These are phyloP conservation scores for Magnolia changhungtana DNA, from an alignment of 164 flowering plant genomes.

Conservation along the genomic window DNA sequence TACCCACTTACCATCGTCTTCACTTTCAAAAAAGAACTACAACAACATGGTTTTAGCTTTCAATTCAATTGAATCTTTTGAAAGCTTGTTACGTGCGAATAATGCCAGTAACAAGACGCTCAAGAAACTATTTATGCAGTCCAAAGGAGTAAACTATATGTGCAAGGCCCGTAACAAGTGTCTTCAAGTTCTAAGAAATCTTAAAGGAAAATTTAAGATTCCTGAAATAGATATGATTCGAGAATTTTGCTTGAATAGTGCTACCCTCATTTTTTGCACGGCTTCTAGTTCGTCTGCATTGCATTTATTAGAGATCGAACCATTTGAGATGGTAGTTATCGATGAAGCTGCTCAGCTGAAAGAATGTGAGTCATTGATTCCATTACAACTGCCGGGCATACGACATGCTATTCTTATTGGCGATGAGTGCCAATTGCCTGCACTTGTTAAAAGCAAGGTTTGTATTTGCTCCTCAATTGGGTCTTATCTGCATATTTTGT, in stretches of 20 bases:
- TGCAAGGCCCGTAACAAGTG: slow-evolving; percentile 14
- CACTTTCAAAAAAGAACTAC: slow-evolving; percentile 22
- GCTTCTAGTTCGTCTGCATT: slow-evolving; percentile 33
- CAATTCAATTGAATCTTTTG: slow-evolving; percentile 32
- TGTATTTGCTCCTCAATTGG: not conserved
- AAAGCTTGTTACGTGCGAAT: slow-evolving; percentile 20
- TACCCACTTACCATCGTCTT: slow-evolving; percentile 40
- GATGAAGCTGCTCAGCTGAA: slow-evolving; percentile 63
- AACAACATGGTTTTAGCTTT: slow-evolving; percentile 21
- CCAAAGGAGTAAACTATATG: slow-evolving; percentile 5
- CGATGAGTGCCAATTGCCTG: slow-evolving; percentile 50
- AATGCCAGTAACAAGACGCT: slow-evolving; percentile 31
- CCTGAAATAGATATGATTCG: slow-evolving; percentile 25
- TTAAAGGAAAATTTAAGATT: slow-evolving; percentile 22
- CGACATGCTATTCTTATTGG: slow-evolving; percentile 45
- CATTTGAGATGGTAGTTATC: slow-evolving; percentile 32
- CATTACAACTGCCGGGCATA: slow-evolving; percentile 39
- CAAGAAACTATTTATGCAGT: slow-evolving; percentile 31
- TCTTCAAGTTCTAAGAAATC: slow-evolving; percentile 25
- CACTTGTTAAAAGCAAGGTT: slow-evolving; percentile 49
- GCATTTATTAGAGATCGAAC: slow-evolving; percentile 2
- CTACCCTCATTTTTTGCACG: slow-evolving; percentile 44
- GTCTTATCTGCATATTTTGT: not conserved
- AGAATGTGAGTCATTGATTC: slow-evolving; percentile 53
- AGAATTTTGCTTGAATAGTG: slow-evolving; percentile 23